Evolutionary conservation across 371 early-diverging fungal species (phyloP), one percentile per base, ranked within the genome.

Genomic region (Funneliformis caledonium): DNA sequence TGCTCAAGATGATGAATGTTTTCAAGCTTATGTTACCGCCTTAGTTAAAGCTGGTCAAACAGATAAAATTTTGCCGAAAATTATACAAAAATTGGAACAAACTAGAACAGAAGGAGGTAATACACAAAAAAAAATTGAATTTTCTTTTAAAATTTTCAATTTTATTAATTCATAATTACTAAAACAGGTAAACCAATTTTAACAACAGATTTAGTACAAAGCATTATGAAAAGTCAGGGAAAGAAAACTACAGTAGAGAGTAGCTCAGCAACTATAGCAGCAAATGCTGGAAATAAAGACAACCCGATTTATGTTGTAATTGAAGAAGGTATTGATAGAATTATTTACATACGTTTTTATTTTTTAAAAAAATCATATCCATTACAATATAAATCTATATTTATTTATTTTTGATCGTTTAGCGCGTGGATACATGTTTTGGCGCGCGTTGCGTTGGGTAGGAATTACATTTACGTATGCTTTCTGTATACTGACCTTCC

Each of bases 381-480:
- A 43, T 75, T n/a, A n/a, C n/a, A n/a, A n/a, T n/a, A n/a, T n/a
- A n/a, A n/a, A n/a, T n/a, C n/a, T n/a, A n/a, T n/a, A n/a, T n/a
- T n/a, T n/a, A n/a, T n/a, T n/a, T n/a, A n/a, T 79, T 82, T 12
- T 80, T 85, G 12, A 37, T 82, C 60, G 31, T 50, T 72, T 85
- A 86, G 93, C 91, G 6, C 90, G 88, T 78, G 88, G 89, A 62
- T 92, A 89, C 80, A 88, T 91, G 86, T 82, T 94, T 31, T 95
- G 93, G 93, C 86, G 90, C 70, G 92, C 90, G 42, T 65, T 92
- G 47, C 90, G 93, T 45, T 94, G 94, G 93, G 79, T 95, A 1
- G 89, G 93, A 45, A 91, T 92, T 48, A 93, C 94, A 8, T 82
- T 95, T 0, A 89, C 93, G 4, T 94, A 94, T 81, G 92, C 93